These are phyloP conservation scores for Arthrobotrys musiformis DNA, from an alignment of 2,329 filamentous ascomycete species.

Conservation along the genomic window DNA sequence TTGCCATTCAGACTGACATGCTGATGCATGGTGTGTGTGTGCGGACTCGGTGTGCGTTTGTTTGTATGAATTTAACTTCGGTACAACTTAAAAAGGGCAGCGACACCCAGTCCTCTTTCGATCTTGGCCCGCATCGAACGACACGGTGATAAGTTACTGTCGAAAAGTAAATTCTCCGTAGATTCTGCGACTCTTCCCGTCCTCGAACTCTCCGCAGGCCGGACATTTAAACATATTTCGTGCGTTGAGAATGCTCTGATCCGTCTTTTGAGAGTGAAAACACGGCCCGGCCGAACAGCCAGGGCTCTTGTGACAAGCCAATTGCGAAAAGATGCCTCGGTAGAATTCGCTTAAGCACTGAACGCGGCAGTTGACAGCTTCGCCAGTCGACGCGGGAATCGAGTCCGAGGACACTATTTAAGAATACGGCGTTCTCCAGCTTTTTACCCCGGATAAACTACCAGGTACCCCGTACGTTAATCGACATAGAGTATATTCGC, in stretches of 20 bases:
- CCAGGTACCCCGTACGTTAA: background rate
- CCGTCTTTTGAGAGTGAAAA: too few relatives aligned
- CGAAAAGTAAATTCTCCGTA: too few relatives aligned
- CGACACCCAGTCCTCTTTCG: background rate
- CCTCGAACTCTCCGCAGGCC: background rate
- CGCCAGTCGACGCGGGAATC: conserved; percentile 3
- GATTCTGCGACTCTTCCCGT: too few relatives aligned
- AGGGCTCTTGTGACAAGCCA: conserved; percentile 18
- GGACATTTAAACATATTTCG: background rate
- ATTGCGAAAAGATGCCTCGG: conserved; percentile 51
- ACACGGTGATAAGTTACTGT: too few relatives aligned
- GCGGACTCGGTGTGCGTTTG: too few relatives aligned
- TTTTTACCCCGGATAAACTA: background rate
- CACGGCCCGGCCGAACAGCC: conserved; percentile 7
- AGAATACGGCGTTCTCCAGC: conserved; percentile 20
- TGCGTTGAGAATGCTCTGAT: conserved; percentile 11
- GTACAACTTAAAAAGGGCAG: too few relatives aligned
- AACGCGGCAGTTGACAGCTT: conserved; percentile 21
- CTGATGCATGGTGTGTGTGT: too few relatives aligned
- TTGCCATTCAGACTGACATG: too few relatives aligned
- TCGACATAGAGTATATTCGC: conserved; percentile 24
- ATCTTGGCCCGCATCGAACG: background rate
- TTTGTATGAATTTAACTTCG: too few relatives aligned
- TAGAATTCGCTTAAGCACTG: conserved; percentile 49
- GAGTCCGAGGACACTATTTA: conserved; percentile 33